Base-by-base conservation (phyloP, 208 protist species). In the Strigomonas culicis region DNA sequence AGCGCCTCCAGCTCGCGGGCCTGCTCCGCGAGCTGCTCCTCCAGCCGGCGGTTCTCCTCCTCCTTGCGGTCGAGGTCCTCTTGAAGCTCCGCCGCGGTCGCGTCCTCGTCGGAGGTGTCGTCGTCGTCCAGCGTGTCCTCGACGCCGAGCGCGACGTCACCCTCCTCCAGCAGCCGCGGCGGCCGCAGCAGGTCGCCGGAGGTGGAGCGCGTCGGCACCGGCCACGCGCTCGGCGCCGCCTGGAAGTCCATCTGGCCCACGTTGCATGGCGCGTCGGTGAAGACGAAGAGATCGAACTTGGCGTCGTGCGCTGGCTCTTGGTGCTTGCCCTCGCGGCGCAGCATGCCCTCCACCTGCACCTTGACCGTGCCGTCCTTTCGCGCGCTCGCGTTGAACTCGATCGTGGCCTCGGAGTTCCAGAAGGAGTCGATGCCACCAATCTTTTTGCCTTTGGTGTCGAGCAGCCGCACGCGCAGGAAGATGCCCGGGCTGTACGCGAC, bases 201-300 rank as follows among this genome's bases (percentile, higher is more conserved):
- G 19, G 88, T 95, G 46, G 69, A 80, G 44, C 77, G 79, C 27
- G 84, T 91, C 27, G 88, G 88, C 27, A 80, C 77, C 22, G 76
- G 79, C 76, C 84, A 76, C 27, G 70, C 77, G 47, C 86, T 92
- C n/a, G 88, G 85, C 17, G 61, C 55, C n/a, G 83, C 88, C 21
- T 79, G 57, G 60, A 90, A 92, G 72, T 79, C 74, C 10, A 92
- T 71, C 30, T 88, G 63, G 22, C 75, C 67, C 21, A 95, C 73
- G 0, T 46, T 79, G 68, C 83, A 95, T 63, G 76, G 67, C 41
- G 84, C 51, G 41, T 88, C 74, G 3, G 85, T 85, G 70, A 95
- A 95, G 53, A 95, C 59, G 44, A 92, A 90, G 1, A 95, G 56
- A 64, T 95, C 88, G 64, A 92, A 88, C 62, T 79, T 82, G 52